A percentile compares a stretch with the other conserved stretches of the same genome.
These are phyloP conservation scores for Scutellaria minor DNA, from an alignment of 257 asterid genomes.

Conservation along the genomic window DNA sequence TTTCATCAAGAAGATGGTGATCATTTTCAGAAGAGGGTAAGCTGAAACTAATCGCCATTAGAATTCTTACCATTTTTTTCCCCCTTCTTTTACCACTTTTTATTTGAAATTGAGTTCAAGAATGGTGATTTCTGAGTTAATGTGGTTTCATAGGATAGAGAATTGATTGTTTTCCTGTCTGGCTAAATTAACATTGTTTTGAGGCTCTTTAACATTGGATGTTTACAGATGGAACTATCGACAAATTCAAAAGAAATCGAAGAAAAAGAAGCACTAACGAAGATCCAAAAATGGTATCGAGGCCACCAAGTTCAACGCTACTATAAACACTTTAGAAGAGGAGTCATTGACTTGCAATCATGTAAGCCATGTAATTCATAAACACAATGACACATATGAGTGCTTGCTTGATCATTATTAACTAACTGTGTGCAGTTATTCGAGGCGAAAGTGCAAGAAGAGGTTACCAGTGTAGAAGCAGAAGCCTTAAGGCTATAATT, in stretches of 20 bases:
- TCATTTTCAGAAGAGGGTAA: slow-evolving; percentile 15
- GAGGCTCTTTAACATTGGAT: too few species aligned
- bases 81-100: too few species aligned
- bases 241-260: slow-evolving; percentile 33
- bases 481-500: slow-evolving; percentile 40
- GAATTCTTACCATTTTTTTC: too few species aligned
- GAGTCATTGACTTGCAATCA: slow-evolving; percentile 62
- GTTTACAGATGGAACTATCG: slow-evolving; percentile 25
- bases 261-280: slow-evolving; percentile 36
- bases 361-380: slow-evolving; percentile 43
- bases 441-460: slow-evolving; percentile 71
- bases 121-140: background rate
- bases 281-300: slow-evolving; percentile 52
- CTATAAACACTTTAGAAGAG: slow-evolving; percentile 50
- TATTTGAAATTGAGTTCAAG: background rate
- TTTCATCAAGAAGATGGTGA: background rate
- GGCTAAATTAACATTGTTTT: too few species aligned
- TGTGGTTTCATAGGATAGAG: background rate
- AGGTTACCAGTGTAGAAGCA: slow-evolving; percentile 26
- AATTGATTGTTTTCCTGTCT: background rate
- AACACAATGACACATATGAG: background rate
- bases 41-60: background rate
- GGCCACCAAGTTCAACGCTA: slow-evolving; percentile 48
- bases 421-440: slow-evolving; percentile 48
- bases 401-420: too few species aligned